Conservation (phyloP, 2,329 filamentous ascomycete species). For the Sporothrix dimorphospora region DNA sequence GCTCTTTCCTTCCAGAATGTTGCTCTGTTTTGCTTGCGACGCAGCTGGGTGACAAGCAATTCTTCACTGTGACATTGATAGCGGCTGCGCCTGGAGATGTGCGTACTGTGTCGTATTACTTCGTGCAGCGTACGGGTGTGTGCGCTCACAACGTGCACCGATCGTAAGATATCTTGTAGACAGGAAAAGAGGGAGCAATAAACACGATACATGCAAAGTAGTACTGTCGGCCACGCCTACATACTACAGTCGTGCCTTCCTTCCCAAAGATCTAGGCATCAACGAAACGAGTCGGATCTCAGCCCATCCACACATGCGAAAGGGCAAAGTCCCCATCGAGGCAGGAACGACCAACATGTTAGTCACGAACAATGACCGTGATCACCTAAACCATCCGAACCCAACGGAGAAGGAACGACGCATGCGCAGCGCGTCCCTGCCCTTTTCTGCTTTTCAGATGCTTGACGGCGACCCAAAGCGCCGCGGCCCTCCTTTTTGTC, state of each 20-base stretch:
- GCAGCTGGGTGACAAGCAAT: neutral
- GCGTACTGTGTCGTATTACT: no score
- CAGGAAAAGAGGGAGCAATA: neutral
- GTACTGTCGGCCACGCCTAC: neutral
- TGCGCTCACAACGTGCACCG: neutral
- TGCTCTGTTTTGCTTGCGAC: neutral
- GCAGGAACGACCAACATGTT: neutral
- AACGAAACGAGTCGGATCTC: neutral
- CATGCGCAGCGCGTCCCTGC: slow-evolving; percentile 17
- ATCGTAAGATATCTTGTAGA: slow-evolving; percentile 1
- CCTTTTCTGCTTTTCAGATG: neutral
- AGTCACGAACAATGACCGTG: neutral
- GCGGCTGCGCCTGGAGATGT: neutral
- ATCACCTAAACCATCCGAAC: slow-evolving; percentile 2
- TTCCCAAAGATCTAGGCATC: neutral
- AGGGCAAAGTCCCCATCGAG: neutral
- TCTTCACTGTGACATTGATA: neutral
- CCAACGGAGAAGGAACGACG: slow-evolving; percentile 17
- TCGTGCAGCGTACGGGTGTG: neutral
- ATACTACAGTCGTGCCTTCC: neutral
- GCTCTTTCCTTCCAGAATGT: neutral
- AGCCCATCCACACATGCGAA: slow-evolving; percentile 2
- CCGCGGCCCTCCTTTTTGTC: neutral
- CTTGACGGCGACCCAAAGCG: neutral
- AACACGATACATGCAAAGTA: neutral